Evolutionary conservation across 768 basidiomycete species (phyloP).

Genomic region (Gloeophyllum trabeum): DNA sequence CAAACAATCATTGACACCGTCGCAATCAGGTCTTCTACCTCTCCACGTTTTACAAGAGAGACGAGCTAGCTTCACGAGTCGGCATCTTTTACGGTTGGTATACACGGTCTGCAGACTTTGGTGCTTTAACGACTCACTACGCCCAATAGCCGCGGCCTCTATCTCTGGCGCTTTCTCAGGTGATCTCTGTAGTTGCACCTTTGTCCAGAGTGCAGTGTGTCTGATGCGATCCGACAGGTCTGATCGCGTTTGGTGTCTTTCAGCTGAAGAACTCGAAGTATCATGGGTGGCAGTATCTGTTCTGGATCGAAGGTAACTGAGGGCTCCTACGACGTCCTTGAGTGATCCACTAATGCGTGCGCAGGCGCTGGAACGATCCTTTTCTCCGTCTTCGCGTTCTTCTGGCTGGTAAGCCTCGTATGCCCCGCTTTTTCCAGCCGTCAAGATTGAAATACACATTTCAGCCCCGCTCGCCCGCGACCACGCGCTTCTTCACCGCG

Average conservation of each 20-base stretch:
- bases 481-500: neutral
- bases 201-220: no score
- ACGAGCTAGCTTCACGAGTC: constrained; percentile 38
- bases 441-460: neutral
- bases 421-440: no score
- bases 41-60: constrained; percentile 38
- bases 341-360: neutral
- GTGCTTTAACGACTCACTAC: neutral
- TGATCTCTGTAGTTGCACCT: neutral
- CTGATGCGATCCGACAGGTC: constrained; percentile 16
- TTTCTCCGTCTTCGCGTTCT: constrained; percentile 33
- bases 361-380: constrained; percentile 27
- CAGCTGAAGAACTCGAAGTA: constrained; percentile 29
- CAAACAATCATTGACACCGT: constrained; percentile 4
- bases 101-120: neutral
- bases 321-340: constrained; percentile 1
- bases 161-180: neutral
- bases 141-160: neutral
- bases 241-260: constrained; percentile 42
- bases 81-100: constrained; percentile 34
- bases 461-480: neutral
- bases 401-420: constrained; percentile 29
- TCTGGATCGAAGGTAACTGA: constrained; percentile 36
- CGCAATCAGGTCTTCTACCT: constrained; percentile 35
- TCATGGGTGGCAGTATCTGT: constrained; percentile 39